phyloP scores from a whole-genome alignment of 371 early-diverging fungal species.

The Choanephora cucurbitarum region DNA sequence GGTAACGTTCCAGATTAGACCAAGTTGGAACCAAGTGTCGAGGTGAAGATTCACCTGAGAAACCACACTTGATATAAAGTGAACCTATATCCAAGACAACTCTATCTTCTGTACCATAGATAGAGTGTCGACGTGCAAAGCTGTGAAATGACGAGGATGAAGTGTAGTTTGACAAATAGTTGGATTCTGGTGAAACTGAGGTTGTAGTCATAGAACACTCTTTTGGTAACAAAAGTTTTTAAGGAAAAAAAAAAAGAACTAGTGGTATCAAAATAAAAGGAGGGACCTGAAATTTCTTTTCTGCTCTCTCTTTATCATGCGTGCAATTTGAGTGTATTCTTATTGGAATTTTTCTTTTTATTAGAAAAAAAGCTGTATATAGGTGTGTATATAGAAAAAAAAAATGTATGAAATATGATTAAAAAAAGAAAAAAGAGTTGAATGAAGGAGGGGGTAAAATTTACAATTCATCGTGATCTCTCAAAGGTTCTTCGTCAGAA shows the following conservation, averaged over 20 bases:
- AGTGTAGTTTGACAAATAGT: slow-evolving; percentile 41
- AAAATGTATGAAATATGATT: slow-evolving; percentile 7
- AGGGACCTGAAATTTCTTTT: background rate
- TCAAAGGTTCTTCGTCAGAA: slow-evolving; percentile 62
- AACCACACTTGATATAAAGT: slow-evolving; percentile 82
- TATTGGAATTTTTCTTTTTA: slow-evolving; percentile 1
- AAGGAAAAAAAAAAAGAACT: slow-evolving; percentile 10
- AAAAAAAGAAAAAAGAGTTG: background rate
- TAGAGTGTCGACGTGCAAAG: slow-evolving; percentile 60
- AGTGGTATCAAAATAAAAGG: background rate
- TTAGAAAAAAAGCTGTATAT: slow-evolving; percentile 13
- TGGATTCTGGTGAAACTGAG: slow-evolving; percentile 47
- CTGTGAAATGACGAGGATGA: slow-evolving; percentile 41
- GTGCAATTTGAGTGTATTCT: too few species aligned
- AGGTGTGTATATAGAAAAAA: slow-evolving; percentile 14
- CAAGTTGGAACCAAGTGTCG: slow-evolving; percentile 67
- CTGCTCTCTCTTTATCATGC: too few species aligned
- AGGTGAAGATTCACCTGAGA: slow-evolving; percentile 86
- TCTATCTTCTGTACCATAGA: slow-evolving; percentile 79
- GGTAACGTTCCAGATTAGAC: slow-evolving; percentile 32
- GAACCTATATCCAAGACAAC: slow-evolving; percentile 89
- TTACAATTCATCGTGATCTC: slow-evolving; percentile 79
- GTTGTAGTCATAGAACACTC: slow-evolving; percentile 40
- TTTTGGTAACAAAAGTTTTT: too few species aligned
- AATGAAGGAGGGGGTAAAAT: slow-evolving; percentile 15